Conservation (phyloP, 495 filamentous ascomycete species). For the Poronia punctata region DNA sequence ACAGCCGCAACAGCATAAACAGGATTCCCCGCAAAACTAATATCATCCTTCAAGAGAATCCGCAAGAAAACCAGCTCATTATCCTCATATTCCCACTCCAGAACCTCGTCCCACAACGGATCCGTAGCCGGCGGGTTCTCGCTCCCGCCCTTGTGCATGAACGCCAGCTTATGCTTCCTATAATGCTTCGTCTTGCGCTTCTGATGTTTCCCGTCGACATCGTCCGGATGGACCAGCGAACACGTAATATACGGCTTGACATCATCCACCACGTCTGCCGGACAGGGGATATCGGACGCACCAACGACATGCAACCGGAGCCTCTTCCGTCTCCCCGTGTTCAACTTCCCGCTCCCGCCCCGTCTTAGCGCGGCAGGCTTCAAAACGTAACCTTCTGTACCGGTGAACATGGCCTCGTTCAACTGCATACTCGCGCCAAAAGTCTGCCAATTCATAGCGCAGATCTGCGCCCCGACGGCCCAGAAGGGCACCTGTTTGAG, state of each 20-base stretch:
- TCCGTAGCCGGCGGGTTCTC: constrained; percentile 39
- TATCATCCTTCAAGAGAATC: constrained; percentile 48
- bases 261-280: constrained; percentile 22
- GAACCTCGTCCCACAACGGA: constrained; percentile 45
- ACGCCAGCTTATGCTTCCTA: constrained; percentile 37
- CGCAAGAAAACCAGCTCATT: constrained; percentile 47
- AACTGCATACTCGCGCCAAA: constrained; percentile 48
- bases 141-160: constrained; percentile 30
- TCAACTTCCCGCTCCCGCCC: constrained; percentile 36
- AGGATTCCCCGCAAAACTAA: constrained; percentile 43
- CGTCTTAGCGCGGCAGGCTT: constrained; percentile 44
- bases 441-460: constrained; percentile 53
- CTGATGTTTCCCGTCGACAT: constrained; percentile 26
- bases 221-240: constrained; percentile 38
- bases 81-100: constrained; percentile 51
- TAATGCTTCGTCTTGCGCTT: constrained; percentile 48
- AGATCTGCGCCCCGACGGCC: constrained; percentile 49
- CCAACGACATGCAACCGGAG: constrained; percentile 41
- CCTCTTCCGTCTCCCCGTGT: constrained; percentile 22
- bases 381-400: constrained; percentile 47
- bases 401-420: constrained; percentile 50
- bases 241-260: constrained; percentile 50
- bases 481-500: constrained; percentile 45
- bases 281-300: constrained; percentile 44
- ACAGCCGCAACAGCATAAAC: constrained; percentile 41